Evolutionary conservation across 176 grass and related monocot genomes (phyloP).

Genomic region (Cenchrus americanus): DNA sequence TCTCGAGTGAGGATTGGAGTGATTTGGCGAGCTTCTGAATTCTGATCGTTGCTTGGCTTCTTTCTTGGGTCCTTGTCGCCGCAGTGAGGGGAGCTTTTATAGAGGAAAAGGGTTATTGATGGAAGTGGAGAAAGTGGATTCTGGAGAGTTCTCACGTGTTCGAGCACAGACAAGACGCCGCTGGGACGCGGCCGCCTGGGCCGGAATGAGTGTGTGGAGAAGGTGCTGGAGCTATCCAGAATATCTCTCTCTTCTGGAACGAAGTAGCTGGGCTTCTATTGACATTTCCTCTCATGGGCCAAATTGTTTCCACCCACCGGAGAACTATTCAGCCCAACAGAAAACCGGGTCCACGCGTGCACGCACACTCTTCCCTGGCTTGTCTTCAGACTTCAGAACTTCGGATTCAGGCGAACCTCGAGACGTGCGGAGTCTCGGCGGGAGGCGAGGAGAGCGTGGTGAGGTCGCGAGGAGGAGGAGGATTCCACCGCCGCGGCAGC

Average conservation of each 20-base stretch:
- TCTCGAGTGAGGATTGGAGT: not conserved
- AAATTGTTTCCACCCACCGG: not conserved
- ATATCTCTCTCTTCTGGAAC: not conserved
- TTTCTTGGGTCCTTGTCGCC: not conserved
- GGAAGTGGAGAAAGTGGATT: not conserved
- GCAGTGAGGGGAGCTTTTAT: not conserved
- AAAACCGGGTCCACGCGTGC: not conserved
- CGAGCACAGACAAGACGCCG: not conserved
- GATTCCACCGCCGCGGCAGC: constrained; percentile 2
- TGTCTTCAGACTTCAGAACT: constrained; percentile 1
- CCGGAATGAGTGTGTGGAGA: not conserved
- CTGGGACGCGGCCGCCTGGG: not conserved
- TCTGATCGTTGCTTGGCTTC: not conserved
- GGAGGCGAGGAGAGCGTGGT: not conserved
- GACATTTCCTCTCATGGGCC: not conserved
- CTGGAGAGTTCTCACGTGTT: constrained; percentile 42
- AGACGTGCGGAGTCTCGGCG: not conserved
- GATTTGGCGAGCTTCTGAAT: not conserved
- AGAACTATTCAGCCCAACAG: not conserved
- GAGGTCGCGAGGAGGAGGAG: not conserved
- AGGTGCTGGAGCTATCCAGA: constrained; percentile 14
- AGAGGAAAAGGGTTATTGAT: not conserved
- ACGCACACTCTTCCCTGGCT: not conserved
- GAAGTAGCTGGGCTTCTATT: not conserved
- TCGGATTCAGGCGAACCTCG: constrained; percentile 13